A percentile compares a stretch with the other conserved stretches of the same genome.
Evolutionary conservation across 345 rosid genomes (phyloP).

Genomic region (Jatropha curcas): DNA sequence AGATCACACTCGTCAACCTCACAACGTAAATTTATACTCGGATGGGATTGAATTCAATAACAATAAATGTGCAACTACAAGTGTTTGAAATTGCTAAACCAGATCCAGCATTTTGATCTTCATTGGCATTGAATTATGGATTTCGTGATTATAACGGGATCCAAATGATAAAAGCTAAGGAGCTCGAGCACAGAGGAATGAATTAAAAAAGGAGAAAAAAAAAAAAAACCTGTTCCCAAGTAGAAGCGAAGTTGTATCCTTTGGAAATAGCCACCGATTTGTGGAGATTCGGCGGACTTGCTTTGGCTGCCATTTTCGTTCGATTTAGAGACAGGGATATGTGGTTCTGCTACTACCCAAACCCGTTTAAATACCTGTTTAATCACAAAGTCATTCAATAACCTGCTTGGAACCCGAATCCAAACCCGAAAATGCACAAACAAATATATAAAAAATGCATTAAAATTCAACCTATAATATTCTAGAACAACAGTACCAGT

Average conservation of each 20-base stretch:
- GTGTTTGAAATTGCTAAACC: neutral
- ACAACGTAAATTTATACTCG: neutral
- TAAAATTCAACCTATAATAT: too few species aligned
- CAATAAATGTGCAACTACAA: neutral
- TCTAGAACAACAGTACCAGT: too few species aligned
- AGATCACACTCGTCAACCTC: neutral
- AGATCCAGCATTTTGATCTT: neutral
- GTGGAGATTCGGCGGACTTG: conserved; percentile 50
- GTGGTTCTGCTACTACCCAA: neutral
- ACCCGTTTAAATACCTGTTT: too few species aligned
- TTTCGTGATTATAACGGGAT: neutral
- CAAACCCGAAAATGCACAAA: too few species aligned
- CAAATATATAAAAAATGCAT: too few species aligned
- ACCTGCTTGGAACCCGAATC: too few species aligned
- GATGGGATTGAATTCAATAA: neutral
- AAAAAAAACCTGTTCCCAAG: conserved; percentile 84
- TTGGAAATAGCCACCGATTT: conserved; percentile 79
- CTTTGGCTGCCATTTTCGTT: conserved; percentile 50
- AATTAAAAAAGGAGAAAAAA: neutral
- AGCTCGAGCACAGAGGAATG: too few species aligned
- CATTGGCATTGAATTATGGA: neutral
- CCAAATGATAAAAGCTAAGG: neutral
- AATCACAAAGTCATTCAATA: too few species aligned
- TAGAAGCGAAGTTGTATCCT: conserved; percentile 93
- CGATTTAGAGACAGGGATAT: neutral